phyloP scores from a whole-genome alignment of 164 flowering plant genomes.

The Aristolochia contorta region DNA sequence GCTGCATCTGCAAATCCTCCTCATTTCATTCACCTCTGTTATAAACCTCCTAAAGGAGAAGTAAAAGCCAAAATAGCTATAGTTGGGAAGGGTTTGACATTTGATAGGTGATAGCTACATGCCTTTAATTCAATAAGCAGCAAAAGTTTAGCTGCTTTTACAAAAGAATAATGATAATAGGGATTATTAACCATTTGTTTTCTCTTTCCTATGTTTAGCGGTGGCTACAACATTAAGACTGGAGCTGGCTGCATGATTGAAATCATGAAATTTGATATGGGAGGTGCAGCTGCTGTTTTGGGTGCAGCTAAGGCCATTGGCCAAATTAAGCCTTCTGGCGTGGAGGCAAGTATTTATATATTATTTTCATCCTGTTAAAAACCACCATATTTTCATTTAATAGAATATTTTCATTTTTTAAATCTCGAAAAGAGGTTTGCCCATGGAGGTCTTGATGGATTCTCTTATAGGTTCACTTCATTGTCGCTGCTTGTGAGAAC shows the following conservation, averaged over 20 bases:
- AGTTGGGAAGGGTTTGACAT: constrained; percentile 95
- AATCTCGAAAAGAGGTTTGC: neutral
- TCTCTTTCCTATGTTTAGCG: constrained; percentile 37
- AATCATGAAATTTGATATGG: constrained; percentile 95
- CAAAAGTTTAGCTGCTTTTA: neutral
- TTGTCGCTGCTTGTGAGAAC: constrained; percentile 94
- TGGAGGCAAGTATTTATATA: constrained; percentile 48
- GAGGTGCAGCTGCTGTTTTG: constrained; percentile 94
- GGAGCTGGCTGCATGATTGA: constrained; percentile 91
- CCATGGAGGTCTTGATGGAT: neutral
- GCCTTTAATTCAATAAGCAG: constrained; percentile 1
- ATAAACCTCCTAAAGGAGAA: constrained; percentile 71
- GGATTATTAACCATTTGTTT: constrained; percentile 2
- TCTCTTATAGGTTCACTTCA: constrained; percentile 51
- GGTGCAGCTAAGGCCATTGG: constrained; percentile 98
- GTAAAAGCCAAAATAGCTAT: constrained; percentile 64
- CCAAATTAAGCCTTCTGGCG: constrained; percentile 87
- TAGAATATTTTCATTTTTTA: neutral
- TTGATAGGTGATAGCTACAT: constrained; percentile 61
- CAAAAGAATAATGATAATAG: no score
- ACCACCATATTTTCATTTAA: neutral
- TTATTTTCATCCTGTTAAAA: neutral
- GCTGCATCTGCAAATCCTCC: constrained; percentile 94
- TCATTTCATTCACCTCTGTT: constrained; percentile 81
- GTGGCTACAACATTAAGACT: constrained; percentile 98